phyloP scores from a whole-genome alignment of 2,329 filamentous ascomycete species.

The Pochonia chlamydosporia region DNA sequence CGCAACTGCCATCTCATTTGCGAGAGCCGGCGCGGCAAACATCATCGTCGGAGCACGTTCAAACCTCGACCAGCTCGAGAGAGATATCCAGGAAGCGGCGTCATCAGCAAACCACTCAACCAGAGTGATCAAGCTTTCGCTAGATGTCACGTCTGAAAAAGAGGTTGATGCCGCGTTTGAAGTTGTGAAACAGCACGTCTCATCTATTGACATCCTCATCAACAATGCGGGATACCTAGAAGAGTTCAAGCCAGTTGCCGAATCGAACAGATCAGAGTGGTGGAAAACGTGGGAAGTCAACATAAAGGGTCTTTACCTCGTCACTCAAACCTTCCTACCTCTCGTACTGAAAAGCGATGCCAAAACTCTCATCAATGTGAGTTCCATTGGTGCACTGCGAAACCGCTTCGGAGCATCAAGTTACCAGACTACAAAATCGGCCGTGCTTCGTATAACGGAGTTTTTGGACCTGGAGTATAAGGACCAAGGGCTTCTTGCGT shows the following conservation, averaged over 20 bases:
- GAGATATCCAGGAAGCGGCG: constrained; percentile 28
- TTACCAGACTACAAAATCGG: neutral
- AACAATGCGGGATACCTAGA: constrained; percentile 40
- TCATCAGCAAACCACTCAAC: constrained; percentile 25
- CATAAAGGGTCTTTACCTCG: constrained; percentile 39
- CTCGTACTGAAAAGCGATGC: constrained; percentile 12
- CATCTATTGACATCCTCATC: constrained; percentile 36
- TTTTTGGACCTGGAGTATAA: neutral
- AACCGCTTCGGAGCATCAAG: neutral
- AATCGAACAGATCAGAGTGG: constrained; percentile 37
- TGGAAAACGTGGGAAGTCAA: constrained; percentile 32
- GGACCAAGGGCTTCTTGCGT: neutral
- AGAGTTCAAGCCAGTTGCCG: constrained; percentile 24
- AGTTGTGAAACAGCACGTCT: constrained; percentile 17
- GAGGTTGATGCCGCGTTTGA: constrained; percentile 23
- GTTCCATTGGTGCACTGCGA: neutral
- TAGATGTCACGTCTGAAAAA: too few relatives aligned
- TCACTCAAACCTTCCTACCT: constrained; percentile 42
- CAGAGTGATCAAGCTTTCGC: constrained; percentile 4
- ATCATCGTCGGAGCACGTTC: neutral
- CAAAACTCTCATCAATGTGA: neutral
- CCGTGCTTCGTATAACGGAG: neutral
- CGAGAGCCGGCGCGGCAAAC: constrained; percentile 41
- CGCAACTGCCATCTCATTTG: constrained; percentile 49
- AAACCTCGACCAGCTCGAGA: constrained; percentile 19